Conservation (phyloP, 2,329 filamentous ascomycete genomes). For the Pestalotiopsis sp. region DNA sequence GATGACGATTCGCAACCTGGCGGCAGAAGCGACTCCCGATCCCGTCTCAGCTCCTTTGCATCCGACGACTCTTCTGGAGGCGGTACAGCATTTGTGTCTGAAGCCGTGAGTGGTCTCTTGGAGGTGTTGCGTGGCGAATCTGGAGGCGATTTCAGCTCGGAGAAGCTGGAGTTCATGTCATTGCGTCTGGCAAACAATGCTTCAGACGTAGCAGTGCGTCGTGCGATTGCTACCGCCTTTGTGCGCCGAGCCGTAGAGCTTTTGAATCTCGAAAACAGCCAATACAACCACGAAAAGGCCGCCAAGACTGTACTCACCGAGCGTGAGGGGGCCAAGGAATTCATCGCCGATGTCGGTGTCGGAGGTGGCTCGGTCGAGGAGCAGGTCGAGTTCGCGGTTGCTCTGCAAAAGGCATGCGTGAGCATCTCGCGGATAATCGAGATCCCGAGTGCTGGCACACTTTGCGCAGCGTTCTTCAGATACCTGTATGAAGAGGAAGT, state of each 20-base stretch:
- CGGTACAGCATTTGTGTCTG: constrained; percentile 73
- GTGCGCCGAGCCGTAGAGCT: constrained; percentile 80
- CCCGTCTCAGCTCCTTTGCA: constrained; percentile 71
- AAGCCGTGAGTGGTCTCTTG: constrained; percentile 84
- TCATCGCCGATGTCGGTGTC: constrained; percentile 62
- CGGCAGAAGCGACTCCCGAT: constrained; percentile 62
- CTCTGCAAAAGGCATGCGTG: constrained; percentile 79
- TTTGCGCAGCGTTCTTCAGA: constrained; percentile 80
- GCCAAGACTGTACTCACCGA: constrained; percentile 63
- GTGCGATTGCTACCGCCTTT: constrained; percentile 83
- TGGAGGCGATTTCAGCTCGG: constrained; percentile 76
- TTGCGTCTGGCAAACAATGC: constrained; percentile 91
- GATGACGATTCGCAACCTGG: constrained; percentile 63
- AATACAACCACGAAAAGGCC: constrained; percentile 64
- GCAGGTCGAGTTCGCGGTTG: constrained; percentile 83
- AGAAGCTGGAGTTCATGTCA: constrained; percentile 88
- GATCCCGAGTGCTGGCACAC: constrained; percentile 51
- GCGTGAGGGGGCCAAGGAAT: constrained; percentile 55
- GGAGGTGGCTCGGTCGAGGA: constrained; percentile 70
- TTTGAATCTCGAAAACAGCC: constrained; percentile 50
- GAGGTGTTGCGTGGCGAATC: constrained; percentile 76
- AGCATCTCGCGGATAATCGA: constrained; percentile 64
- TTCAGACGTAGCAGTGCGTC: constrained; percentile 84
- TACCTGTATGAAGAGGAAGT: constrained; percentile 84
- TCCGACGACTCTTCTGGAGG: constrained; percentile 69